Conservation (phyloP, 2,329 filamentous ascomycete genomes). For the Rhinocladiella similis region DNA sequence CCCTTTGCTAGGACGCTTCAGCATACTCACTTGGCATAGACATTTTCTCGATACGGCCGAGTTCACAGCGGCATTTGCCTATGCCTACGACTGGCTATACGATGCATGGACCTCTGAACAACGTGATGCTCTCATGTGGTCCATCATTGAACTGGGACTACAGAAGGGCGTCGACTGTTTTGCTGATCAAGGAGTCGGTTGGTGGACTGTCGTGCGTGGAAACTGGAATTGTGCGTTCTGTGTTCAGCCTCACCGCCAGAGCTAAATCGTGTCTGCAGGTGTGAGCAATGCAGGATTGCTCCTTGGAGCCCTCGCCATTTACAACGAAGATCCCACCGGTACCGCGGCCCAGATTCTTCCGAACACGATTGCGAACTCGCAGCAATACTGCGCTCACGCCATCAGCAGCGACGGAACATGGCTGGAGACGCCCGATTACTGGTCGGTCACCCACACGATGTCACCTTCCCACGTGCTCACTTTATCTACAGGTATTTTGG, state of each 20-base stretch:
- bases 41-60: slow-evolving; percentile 6
- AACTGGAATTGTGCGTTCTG: slow-evolving; percentile 10
- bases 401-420: slow-evolving; percentile 7
- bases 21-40: slow-evolving; percentile 1
- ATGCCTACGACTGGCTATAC: slow-evolving; percentile 10
- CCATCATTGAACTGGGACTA: slow-evolving; percentile 5
- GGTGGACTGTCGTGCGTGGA: slow-evolving; percentile 3
- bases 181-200: slow-evolving; percentile 4
- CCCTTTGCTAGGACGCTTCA: neutral
- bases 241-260: neutral
- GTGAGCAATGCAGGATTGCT: slow-evolving; percentile 8
- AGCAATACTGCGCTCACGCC: slow-evolving; percentile 7
- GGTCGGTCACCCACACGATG: neutral
- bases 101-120: slow-evolving; percentile 6
- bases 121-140: slow-evolving; percentile 10
- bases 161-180: slow-evolving; percentile 4
- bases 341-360: slow-evolving; percentile 4
- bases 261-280: slow-evolving; percentile 1
- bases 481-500: slow-evolving; percentile 7
- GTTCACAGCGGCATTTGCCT: slow-evolving; percentile 8
- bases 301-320: slow-evolving; percentile 9
- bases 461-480: neutral
- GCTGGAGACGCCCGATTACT: slow-evolving; percentile 12
- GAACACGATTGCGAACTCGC: slow-evolving; percentile 2
- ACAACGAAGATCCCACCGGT: slow-evolving; percentile 9